Base-by-base conservation (phyloP, 805 yeast genomes). In the Deakozyma indianensis region DNA sequence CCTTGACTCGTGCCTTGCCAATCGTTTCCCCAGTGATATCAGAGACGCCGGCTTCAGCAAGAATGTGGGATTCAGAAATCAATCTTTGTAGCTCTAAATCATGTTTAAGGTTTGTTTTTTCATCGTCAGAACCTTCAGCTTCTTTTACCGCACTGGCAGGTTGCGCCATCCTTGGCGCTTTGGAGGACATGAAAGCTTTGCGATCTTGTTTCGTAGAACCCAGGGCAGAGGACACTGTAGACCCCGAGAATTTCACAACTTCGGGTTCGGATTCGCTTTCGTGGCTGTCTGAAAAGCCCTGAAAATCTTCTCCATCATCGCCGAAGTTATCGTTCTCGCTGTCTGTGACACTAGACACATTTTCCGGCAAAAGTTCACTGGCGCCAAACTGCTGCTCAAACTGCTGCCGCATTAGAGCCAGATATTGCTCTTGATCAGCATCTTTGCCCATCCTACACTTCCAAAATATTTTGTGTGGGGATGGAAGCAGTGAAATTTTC, bases 11-110 rank as follows among this genome's bases (percentile, higher is more conserved):
- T 3, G 58, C 43, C 23, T 57, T 58, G 14, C 65, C 65, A 22
- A 56, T 55, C 14, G 65, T 61, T 22, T 56, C 57, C 22, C 54
- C 47, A 23, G 51, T 56, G 24, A 53, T 35, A 4, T 46, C 45
- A 9, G 53, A 48, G 22, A 51, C 49, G 38, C 38, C 38, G 18
- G 18, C 38, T 41, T 60, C 62, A 2, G 63, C 57, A 22, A 63
- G 62, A 35, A 80, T 77, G 54, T 79, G 84, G 1, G 84, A 77
- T 57, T 80, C 86, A 47, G 66, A 65, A 23, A 80, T 61, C 22
- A 80, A 65, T 45, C 85, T 60, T 53, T 80, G 83, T 35, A 80
- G 66, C 47, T 75, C 80, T 32, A 78, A 52, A 57, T 80, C 86
- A 54, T 80, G 77, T 47, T 75, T 75, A 48, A 78, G 56, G 50